Conservation (phyloP, 208 protist genomes). For the Zelonia costaricensis region DNA sequence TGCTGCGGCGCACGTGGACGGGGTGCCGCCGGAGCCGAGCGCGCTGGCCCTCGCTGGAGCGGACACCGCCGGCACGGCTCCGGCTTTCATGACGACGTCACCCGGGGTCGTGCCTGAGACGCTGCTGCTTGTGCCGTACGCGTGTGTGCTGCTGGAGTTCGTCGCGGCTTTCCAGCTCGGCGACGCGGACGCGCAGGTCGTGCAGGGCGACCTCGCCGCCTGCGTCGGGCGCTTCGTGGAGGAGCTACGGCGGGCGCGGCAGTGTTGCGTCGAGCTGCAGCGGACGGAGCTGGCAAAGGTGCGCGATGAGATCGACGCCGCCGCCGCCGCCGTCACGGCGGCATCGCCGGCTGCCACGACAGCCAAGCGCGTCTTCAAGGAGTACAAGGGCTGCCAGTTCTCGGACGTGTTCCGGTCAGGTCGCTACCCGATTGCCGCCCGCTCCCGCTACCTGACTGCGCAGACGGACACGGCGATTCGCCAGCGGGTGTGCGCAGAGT, state of each 20-base stretch:
- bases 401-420: constrained; percentile 36
- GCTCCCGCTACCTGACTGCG: constrained; percentile 19
- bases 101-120: constrained; percentile 5
- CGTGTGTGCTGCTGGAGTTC: constrained; percentile 66
- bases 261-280: constrained; percentile 20
- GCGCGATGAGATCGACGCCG: not conserved
- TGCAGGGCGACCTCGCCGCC: constrained; percentile 15
- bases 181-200: constrained; percentile 8
- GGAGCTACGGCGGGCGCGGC: constrained; percentile 9
- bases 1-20: too few relatives aligned
- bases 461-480: constrained; percentile 14
- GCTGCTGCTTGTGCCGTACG: constrained; percentile 57
- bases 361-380: not conserved
- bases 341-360: not conserved
- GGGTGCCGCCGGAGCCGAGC: not conserved
- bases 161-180: constrained; percentile 35
- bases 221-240: constrained; percentile 12
- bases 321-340: not conserved
- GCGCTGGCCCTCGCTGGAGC: not conserved
- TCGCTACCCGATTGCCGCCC: constrained; percentile 18
- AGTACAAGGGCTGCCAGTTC: constrained; percentile 18
- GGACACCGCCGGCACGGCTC: not conserved
- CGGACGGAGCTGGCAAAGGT: not conserved
- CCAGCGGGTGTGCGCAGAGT: constrained; percentile 38
- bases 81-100: constrained; percentile 3